These are phyloP conservation scores for Diaporthe humulicola DNA, from an alignment of 2,329 filamentous ascomycete genomes.

Conservation along the genomic window DNA sequence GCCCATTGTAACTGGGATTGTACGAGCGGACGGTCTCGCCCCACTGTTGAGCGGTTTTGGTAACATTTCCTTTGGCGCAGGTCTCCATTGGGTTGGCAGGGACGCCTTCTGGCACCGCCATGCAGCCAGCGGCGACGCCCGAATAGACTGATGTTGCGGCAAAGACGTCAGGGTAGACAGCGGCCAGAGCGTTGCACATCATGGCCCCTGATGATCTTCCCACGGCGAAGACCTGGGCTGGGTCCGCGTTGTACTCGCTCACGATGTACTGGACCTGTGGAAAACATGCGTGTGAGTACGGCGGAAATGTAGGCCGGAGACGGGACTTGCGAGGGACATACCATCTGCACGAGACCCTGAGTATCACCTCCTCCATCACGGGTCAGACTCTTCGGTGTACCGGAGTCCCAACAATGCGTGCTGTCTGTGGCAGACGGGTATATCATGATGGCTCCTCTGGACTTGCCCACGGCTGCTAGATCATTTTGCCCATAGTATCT, in stretches of 20 bases:
- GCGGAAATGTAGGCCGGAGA: not conserved
- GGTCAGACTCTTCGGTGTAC: slow-evolving; percentile 34
- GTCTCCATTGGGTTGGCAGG: not conserved
- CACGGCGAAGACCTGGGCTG: slow-evolving; percentile 60
- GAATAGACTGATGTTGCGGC: slow-evolving; percentile 49
- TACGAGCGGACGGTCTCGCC: not conserved
- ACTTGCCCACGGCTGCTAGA: slow-evolving; percentile 1
- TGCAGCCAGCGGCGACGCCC: slow-evolving; percentile 47
- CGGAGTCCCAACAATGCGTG: slow-evolving; percentile 5
- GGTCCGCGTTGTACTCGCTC: slow-evolving; percentile 59
- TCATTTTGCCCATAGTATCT: slow-evolving; percentile 2
- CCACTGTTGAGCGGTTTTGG: slow-evolving; percentile 3
- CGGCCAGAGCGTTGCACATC: slow-evolving; percentile 53
- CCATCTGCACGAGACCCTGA: slow-evolving; percentile 9
- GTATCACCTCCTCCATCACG: not conserved
- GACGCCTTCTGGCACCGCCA: not conserved
- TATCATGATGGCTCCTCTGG: slow-evolving; percentile 8
- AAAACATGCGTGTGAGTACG: not conserved
- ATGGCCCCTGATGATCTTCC: slow-evolving; percentile 56
- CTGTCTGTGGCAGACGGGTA: slow-evolving; percentile 3
- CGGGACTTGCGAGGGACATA: not conserved
- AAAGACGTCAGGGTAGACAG: slow-evolving; percentile 48
- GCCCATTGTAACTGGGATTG: slow-evolving; percentile 53
- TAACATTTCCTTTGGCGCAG: not conserved
- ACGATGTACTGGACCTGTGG: slow-evolving; percentile 46